Base-by-base conservation (phyloP, 768 basidiomycete species). In the Lentinula sp. region DNA sequence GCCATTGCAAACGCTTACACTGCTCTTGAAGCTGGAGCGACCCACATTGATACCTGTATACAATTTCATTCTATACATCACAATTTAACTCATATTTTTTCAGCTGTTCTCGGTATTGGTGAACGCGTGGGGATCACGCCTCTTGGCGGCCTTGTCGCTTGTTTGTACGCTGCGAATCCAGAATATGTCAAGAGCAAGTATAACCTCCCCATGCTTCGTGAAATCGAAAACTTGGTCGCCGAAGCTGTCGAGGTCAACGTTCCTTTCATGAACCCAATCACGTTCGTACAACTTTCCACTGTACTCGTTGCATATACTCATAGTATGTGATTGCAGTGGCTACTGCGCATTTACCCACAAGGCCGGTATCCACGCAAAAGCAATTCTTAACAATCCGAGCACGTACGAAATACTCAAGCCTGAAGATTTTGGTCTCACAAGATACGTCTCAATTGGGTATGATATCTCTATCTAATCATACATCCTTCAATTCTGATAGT, bases 311-410 rank as follows among this genome's bases (percentile, higher is more conserved):
- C 43, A 43, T 60, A 18, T 54, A 49, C 55, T 50, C 33, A 15
- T 49, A 28, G 53, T n/a, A 56, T 16, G 10, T 18, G 28, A 51
- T 59, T 64, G 4, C 65, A 98, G 95, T 60, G 97, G 97, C 15
- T 99, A 98, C 77, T 98, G 97, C 71, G 97, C 97, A 3, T 99
- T 99, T 81, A 99, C 97, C 32, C 97, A 98, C 87, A 98, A 99
- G 88, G 97, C 97, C 20, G 97, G 97, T 72, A 99, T 99, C 65
- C 97, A 99, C 76, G 97, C 97, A 78, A 99, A 99, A 83, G 97
- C 97, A 42, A 99, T 99, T 75, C 85, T 95, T 64, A 97, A 98
- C 80, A 99, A 99, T 82, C 97, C 97, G 1, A 93, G 91, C 69
- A 99, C 97, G 9, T 99, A 98, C 76, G 96, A 99, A 77, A 98